Evolutionary conservation across 805 yeast species (phyloP).

Genomic region (Pichia cephalocereana): DNA sequence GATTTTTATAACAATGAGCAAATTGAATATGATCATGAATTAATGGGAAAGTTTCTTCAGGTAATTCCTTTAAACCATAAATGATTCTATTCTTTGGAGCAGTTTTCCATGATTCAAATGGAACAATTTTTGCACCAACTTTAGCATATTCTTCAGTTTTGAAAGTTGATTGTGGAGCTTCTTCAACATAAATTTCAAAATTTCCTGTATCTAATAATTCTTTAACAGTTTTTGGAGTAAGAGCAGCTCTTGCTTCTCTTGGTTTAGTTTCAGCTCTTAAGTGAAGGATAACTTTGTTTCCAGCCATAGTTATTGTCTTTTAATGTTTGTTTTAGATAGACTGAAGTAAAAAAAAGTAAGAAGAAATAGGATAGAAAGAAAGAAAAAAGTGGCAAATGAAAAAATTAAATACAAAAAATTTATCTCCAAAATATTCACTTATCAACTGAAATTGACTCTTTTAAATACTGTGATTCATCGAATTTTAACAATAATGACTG

Average conservation of each 20-base stretch:
- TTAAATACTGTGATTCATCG: not conserved
- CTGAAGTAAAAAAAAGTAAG: not conserved
- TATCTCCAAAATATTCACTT: not conserved
- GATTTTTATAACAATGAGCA: conserved; percentile 98
- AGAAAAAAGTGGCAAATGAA: not conserved
- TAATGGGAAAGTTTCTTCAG: conserved; percentile 87
- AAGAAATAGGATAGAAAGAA: not conserved
- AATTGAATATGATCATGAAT: conserved; percentile 95
- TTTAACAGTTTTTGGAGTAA: conserved; percentile 87
- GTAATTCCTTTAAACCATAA: conserved; percentile 90
- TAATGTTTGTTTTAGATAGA: not conserved
- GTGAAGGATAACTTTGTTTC: conserved; percentile 54
- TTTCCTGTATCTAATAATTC: conserved; percentile 71
- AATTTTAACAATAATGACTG: too few relatives aligned
- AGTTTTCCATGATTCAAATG: conserved; percentile 83
- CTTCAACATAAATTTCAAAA: conserved; percentile 81
- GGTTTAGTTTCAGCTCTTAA: conserved; percentile 97
- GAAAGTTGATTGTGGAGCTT: conserved; percentile 77
- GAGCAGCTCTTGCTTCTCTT: conserved; percentile 92
- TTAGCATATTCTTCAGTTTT: conserved; percentile 61
- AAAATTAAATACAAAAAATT: not conserved
- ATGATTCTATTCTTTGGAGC: conserved; percentile 91
- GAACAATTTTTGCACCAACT: conserved; percentile 83
- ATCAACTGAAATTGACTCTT: not conserved
- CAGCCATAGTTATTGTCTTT: conserved; percentile 6